Conservation (phyloP, 2,329 filamentous ascomycete species). For the Penicillium crustosum region DNA sequence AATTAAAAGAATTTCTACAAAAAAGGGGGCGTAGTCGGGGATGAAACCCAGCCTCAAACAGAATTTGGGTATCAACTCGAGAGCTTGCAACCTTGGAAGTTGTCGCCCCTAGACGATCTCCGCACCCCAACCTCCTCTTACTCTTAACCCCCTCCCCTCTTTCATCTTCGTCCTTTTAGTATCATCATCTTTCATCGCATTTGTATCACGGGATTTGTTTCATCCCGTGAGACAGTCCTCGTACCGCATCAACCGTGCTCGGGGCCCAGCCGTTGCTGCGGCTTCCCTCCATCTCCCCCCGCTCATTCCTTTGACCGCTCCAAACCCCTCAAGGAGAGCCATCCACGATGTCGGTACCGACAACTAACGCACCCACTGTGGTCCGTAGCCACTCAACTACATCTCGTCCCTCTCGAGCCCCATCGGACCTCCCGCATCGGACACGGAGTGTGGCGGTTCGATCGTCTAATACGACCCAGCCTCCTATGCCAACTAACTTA, state of each 20-base stretch:
- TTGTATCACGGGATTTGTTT: conserved; percentile 5
- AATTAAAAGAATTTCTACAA: background rate
- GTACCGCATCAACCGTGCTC: conserved; percentile 3
- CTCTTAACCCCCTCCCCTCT: conserved; percentile 4
- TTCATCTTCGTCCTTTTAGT: conserved; percentile 5
- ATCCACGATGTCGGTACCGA: conserved; percentile 47
- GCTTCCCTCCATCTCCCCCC: conserved; percentile 15
- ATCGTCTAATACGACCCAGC: conserved; percentile 40
- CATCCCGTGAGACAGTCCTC: conserved; percentile 8
- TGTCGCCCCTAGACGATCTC: conserved; percentile 5
- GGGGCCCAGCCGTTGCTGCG: conserved; percentile 11
- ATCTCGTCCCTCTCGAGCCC: conserved; percentile 44
- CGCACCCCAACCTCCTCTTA: conserved; percentile 14
- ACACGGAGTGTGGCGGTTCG: conserved; percentile 48
- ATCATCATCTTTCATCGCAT: background rate
- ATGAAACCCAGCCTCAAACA: conserved; percentile 11
- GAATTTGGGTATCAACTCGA: conserved; percentile 15
- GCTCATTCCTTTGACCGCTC: conserved; percentile 17
- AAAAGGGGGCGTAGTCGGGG: background rate
- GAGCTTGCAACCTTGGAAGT: conserved; percentile 2
- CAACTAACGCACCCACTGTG: conserved; percentile 47
- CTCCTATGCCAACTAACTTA: conserved; percentile 33
- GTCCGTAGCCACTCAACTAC: conserved; percentile 53
- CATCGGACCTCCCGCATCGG: conserved; percentile 47
- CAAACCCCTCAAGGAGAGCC: conserved; percentile 12